Evolutionary conservation across 805 yeast species (phyloP).

Genomic region (Starmerella vitae): DNA sequence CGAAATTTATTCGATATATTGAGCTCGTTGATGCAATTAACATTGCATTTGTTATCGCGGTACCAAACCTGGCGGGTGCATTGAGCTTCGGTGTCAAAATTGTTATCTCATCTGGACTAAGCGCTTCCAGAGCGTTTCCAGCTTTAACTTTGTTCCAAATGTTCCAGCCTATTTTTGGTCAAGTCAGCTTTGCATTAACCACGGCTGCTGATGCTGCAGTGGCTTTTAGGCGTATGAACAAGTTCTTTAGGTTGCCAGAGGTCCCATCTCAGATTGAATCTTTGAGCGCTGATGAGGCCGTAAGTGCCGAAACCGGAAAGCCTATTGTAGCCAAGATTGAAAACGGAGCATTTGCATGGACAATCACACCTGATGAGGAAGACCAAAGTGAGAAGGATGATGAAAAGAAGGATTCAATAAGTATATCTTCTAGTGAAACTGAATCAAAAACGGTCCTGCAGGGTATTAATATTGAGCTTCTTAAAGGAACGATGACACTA

Average conservation of each 20-base stretch:
- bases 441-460: constrained; percentile 22
- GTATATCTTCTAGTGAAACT: constrained; percentile 23
- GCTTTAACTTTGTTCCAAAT: constrained; percentile 15
- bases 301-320: too few relatives aligned
- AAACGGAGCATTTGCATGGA: constrained; percentile 11
- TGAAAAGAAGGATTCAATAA: constrained; percentile 22
- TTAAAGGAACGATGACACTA: constrained; percentile 38
- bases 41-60: constrained; percentile 7
- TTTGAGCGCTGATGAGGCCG: background rate
- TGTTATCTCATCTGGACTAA: constrained; percentile 4
- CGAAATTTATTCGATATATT: constrained; percentile 9
- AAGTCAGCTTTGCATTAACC: constrained; percentile 34
- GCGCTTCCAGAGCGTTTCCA: constrained; percentile 14
- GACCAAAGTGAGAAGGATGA: constrained; percentile 6
- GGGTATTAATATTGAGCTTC: constrained; percentile 13
- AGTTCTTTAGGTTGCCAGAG: constrained; percentile 28
- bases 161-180: constrained; percentile 7
- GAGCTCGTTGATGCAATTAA: constrained; percentile 12
- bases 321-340: constrained; percentile 1
- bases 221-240: constrained; percentile 18
- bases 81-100: constrained; percentile 14
- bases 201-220: constrained; percentile 31
- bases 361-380: constrained; percentile 24
- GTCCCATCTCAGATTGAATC: constrained; percentile 23
- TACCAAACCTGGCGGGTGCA: constrained; percentile 15